phyloP scores from a whole-genome alignment of 2,329 filamentous ascomycete species.

The Botrytis squamosa region DNA sequence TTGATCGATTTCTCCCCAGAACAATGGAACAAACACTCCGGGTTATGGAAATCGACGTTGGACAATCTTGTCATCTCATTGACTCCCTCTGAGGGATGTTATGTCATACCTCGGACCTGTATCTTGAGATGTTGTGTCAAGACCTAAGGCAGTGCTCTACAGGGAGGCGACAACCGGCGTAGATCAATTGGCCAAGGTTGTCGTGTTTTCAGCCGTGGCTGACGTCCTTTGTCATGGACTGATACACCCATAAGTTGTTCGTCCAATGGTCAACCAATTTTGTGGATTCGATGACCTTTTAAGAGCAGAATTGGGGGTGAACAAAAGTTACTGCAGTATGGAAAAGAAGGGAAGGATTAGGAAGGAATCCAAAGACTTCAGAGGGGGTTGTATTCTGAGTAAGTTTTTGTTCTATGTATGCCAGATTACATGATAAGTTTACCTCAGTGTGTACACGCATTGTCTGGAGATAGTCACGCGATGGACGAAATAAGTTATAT shows the following conservation, averaged over 20 bases:
- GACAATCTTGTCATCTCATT: neutral
- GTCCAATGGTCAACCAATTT: neutral
- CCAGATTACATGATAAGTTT: neutral
- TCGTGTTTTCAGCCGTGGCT: conserved; percentile 20
- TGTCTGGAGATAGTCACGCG: neutral
- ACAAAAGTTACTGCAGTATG: neutral
- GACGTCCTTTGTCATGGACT: conserved; percentile 7
- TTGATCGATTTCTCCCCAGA: neutral
- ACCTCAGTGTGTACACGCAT: neutral
- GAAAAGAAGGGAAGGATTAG: neutral
- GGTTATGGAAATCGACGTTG: neutral
- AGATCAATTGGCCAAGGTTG: conserved; percentile 13
- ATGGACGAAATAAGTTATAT: neutral
- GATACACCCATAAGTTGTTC: neutral
- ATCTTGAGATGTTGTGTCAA: neutral
- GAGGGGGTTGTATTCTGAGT: neutral
- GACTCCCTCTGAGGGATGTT: conserved; percentile 2
- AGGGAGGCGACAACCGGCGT: neutral
- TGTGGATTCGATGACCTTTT: neutral
- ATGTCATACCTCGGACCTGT: conserved; percentile 17
- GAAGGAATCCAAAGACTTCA: neutral
- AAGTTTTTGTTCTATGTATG: neutral
- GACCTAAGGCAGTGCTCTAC: conserved; percentile 9
- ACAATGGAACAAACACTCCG: neutral
- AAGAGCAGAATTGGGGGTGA: neutral